A percentile compares a stretch with the other conserved stretches of the same genome.
These are phyloP conservation scores for Elongisporangium prolatum DNA, from an alignment of 352 stramenopile species.

Conservation along the genomic window DNA sequence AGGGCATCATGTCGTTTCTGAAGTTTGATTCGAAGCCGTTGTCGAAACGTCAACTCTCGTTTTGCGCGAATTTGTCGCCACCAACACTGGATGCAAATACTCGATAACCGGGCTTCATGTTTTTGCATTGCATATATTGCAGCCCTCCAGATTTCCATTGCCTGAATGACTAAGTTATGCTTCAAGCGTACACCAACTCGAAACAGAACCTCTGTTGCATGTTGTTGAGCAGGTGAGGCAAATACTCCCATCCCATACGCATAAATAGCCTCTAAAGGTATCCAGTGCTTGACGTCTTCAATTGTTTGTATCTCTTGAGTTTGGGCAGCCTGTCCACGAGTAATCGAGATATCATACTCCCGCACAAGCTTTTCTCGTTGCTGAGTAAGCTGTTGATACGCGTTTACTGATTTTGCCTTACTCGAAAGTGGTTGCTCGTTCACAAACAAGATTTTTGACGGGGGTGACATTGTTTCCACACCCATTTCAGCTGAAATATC, in stretches of 20 bases:
- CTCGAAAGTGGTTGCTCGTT: slow-evolving; percentile 2
- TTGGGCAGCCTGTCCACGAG: not conserved
- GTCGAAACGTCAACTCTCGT: slow-evolving; percentile 15
- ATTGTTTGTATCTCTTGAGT: slow-evolving; percentile 11
- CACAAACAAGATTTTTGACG: not conserved
- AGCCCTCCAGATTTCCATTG: slow-evolving; percentile 38
- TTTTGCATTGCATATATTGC: slow-evolving; percentile 14
- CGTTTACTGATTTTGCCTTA: not conserved
- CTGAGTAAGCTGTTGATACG: slow-evolving; percentile 7
- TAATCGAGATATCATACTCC: not conserved
- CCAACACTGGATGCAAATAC: slow-evolving; percentile 46
- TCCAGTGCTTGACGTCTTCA: slow-evolving; percentile 44
- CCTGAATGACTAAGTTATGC: slow-evolving; percentile 32
- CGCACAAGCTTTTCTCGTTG: slow-evolving; percentile 6
- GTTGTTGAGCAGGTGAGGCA: slow-evolving; percentile 57
- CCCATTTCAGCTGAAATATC: not conserved
- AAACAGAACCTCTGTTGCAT: slow-evolving; percentile 38
- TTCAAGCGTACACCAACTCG: slow-evolving; percentile 36
- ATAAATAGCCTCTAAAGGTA: slow-evolving; percentile 68
- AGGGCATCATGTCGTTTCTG: slow-evolving; percentile 35
- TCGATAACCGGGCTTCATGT: slow-evolving; percentile 7
- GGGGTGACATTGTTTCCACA: slow-evolving; percentile 3
- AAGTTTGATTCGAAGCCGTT: slow-evolving; percentile 30
- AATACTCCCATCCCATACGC: slow-evolving; percentile 49
- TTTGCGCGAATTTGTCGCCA: slow-evolving; percentile 42